Base-by-base conservation (phyloP, 129 eudicot genomes). In the Pulicaria dysenterica region DNA sequence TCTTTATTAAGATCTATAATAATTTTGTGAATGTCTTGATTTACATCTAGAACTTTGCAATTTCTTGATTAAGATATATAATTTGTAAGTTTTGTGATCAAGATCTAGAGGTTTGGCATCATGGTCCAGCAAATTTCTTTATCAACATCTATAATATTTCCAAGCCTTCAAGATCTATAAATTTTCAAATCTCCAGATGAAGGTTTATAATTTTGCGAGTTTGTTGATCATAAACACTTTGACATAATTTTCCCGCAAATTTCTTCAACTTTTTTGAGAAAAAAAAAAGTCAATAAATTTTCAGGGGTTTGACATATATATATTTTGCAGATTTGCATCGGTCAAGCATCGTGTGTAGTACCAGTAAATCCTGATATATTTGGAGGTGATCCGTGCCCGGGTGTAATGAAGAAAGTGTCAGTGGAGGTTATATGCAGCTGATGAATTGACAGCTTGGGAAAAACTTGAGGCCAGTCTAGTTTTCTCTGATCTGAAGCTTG, bases 371-470 rank as follows among this genome's bases (percentile, higher is more conserved):
- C 99, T 5, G 86, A 83, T 72, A 55, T 80, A 7, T 95, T 86
- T 65, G 96, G 97, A 53, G 99, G 99, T 6, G 99, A 95, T 71
- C 99, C 99, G 36, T 95, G 99, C 50, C 96, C 97, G 0, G 81
- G 68, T 67, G 83, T 91, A 9, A 79, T 90, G 97, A 95, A 95
- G 83, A 95, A 91, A 56, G 85, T 95, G 1, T 89, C 99, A 0
- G 97, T 95, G 51, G 99, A 95, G 78, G 99, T 79, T 15, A 61
- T 95, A 10, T 95, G 99, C 85, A 85, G 95, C 75, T 95, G 72
- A 88, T 73, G 72, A 38, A 6, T 16, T 60, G 40, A 13, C 24
- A 39, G 14, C 9, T 16, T 58, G 13, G 13, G 42, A 16, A 13
- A 56, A 55, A 8, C 64, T 65, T 42, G 53, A 41, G 31, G 31